Evolutionary conservation across 345 rosid genomes (phyloP), one percentile per base, ranked within the genome.

Genomic region (Rhodamnia rubescens): DNA sequence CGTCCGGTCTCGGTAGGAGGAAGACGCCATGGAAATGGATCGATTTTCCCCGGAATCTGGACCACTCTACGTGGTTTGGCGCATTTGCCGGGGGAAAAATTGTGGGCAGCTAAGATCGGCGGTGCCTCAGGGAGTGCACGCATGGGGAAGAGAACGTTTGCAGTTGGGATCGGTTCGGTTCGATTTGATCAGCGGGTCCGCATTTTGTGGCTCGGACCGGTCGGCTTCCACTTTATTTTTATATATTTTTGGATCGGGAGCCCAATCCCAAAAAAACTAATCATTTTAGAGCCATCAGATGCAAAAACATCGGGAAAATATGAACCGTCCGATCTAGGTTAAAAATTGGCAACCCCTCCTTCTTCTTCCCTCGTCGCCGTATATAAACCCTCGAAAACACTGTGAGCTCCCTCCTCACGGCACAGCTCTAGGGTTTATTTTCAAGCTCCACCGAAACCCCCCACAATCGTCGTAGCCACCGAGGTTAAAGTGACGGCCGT

Each of bases 401-500:
- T 21, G 52, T 64, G 36, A n/a, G 0, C 1, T 12, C 10, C 12
- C 6, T 53, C 49, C n/a, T 36, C 26, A 81, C 69, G 29, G 53
- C 20, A 20, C 13, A 20, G 1, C 27, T 21, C n/a, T 59, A 58
- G 85, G 84, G 82, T 82, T 78, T 78, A 54, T 9, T 36, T 20
- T 53, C 69, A 15, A 11, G 15, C 56, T 49, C 54, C 83, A 22
- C 40, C 69, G 12, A 40, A 36, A 29, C 20, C n/a, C 6, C 78
- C 14, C 11, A 21, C 26, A 22, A 4, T 3, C 59, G 21, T 47
- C 78, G 24, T 18, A 69, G 21, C 84, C 42, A 15, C 10, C 58
- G 93, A 86, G 94, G 95, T 92, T 94, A 94, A 94, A 93, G 96
- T 61, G 96, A 92, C 96, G 88, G 92, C 89, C 12, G 21, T 51